Percentiles rank a stretch among this genome's conserved stretches.
Evolutionary conservation across 345 rosid species (phyloP).

Genomic region (Euclidium syriacum): DNA sequence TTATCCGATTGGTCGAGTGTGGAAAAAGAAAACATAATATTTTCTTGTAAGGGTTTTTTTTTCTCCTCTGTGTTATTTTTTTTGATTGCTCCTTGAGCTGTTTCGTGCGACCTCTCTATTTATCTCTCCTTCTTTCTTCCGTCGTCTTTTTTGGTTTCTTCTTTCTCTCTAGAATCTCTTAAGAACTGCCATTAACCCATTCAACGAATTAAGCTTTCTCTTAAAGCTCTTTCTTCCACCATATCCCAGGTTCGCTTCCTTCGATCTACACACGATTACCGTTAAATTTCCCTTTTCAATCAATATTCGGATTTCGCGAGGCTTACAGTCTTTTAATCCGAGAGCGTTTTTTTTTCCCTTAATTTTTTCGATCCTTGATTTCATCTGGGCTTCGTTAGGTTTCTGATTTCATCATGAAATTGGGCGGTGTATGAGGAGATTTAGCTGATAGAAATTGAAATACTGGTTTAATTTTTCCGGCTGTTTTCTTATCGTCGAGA

Average conservation of each 20-base stretch:
- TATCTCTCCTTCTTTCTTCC: constrained; percentile 25
- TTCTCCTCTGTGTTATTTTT: background rate
- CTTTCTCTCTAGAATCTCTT: constrained; percentile 46
- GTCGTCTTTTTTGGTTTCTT: constrained; percentile 22
- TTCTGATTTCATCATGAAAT: constrained; percentile 23
- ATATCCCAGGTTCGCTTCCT: constrained; percentile 42
- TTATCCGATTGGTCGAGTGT: background rate
- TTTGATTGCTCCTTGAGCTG: constrained; percentile 28
- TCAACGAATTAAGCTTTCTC: constrained; percentile 31
- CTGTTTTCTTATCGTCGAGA: background rate
- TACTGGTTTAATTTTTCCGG: constrained; percentile 8
- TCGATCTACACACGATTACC: constrained; percentile 41
- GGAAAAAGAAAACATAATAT: background rate
- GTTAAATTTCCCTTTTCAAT: background rate
- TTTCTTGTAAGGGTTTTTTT: constrained; percentile 26
- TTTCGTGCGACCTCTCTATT: constrained; percentile 34
- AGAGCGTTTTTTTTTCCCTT: constrained; percentile 35
- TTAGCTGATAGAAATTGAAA: constrained; percentile 4
- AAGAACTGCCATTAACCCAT: constrained; percentile 43
- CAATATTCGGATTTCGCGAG: constrained; percentile 9
- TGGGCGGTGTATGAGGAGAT: constrained; percentile 3
- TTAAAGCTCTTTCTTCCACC: constrained; percentile 31
- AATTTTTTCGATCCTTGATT: constrained; percentile 11
- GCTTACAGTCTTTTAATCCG: constrained; percentile 26
- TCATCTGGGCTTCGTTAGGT: constrained; percentile 21